A percentile compares a stretch with the other conserved stretches of the same genome.
Conservation (phyloP, 768 basidiomycete genomes). For the Mycena vulgaris region DNA sequence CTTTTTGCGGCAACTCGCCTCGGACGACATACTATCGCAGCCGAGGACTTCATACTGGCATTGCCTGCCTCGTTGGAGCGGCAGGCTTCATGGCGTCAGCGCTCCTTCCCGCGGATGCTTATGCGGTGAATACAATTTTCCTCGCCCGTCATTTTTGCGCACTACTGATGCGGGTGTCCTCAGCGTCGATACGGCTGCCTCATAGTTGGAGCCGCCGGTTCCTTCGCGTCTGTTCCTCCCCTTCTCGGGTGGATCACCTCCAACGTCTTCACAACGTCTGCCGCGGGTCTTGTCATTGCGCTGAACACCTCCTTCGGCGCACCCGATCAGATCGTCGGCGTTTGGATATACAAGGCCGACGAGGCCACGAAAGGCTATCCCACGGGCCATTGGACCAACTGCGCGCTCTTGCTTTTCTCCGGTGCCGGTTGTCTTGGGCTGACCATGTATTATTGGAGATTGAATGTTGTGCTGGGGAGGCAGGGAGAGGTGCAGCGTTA, state of each 20-base stretch:
- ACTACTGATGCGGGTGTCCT: not conserved
- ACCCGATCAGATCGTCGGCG: conserved; percentile 52
- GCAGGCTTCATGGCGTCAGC: conserved; percentile 33
- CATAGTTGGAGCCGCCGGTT: conserved; percentile 49
- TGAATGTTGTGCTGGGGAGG: not conserved
- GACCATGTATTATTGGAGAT: conserved; percentile 19
- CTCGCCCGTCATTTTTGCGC: no score
- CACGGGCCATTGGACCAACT: conserved; percentile 54
- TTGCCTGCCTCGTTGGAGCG: conserved; percentile 39
- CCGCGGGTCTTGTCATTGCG: conserved; percentile 39
- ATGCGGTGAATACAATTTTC: conserved; percentile 2
- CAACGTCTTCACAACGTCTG: conserved; percentile 49
- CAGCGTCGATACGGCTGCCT: conserved; percentile 50
- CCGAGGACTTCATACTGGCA: conserved; percentile 30
- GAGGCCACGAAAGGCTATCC: conserved; percentile 48
- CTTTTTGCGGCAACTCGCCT: not conserved
- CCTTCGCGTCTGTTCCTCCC: conserved; percentile 51
- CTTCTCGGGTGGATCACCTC: conserved; percentile 54
- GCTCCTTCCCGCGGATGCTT: conserved; percentile 25
- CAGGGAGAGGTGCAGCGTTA: conserved; percentile 1
- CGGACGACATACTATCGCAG: conserved; percentile 7
- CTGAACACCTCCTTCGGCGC: conserved; percentile 53
- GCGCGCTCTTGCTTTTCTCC: conserved; percentile 45
- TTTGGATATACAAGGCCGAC: conserved; percentile 40
- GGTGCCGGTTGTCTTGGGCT: conserved; percentile 22